Evolutionary conservation across 495 filamentous ascomycete genomes (phyloP).

Genomic region (Tetracladium marchalianum): DNA sequence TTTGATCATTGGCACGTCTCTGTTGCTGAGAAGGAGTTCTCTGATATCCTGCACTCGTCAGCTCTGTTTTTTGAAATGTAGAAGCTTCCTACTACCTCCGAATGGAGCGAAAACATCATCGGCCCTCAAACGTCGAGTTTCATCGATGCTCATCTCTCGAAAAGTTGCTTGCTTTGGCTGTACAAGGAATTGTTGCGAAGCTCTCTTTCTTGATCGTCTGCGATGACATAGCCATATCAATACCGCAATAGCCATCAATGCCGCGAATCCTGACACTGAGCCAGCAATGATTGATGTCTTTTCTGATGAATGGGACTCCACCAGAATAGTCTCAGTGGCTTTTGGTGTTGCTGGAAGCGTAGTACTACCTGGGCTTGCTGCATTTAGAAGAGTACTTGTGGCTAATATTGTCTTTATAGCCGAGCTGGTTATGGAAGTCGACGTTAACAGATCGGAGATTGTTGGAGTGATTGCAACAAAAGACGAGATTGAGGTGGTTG

Average conservation of each 20-base stretch:
- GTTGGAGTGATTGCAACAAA: not conserved
- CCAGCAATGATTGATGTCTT: conserved; percentile 11
- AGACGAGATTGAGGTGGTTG: not conserved
- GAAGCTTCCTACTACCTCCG: not conserved
- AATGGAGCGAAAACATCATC: not conserved
- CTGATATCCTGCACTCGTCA: conserved; percentile 1
- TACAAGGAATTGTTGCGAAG: not conserved
- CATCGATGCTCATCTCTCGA: not conserved
- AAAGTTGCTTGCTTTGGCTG: not conserved
- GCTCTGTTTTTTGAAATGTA: not conserved
- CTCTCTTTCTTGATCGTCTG: not conserved
- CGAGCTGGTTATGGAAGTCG: no score
- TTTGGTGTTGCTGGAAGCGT: not conserved
- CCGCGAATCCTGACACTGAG: conserved; percentile 3
- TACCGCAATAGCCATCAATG: not conserved
- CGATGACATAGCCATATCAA: conserved; percentile 3
- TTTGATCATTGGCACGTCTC: not conserved
- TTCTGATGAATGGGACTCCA: not conserved
- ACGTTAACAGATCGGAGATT: not conserved
- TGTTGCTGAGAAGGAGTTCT: not conserved
- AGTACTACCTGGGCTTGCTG: no score
- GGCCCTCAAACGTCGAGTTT: not conserved
- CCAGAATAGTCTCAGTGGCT: not conserved
- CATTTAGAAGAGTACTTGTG: no score
- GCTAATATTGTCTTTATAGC: no score